Evolutionary conservation across 345 rosid genomes (phyloP), one percentile per base, ranked within the genome.

Genomic region (Boechera stricta): DNA sequence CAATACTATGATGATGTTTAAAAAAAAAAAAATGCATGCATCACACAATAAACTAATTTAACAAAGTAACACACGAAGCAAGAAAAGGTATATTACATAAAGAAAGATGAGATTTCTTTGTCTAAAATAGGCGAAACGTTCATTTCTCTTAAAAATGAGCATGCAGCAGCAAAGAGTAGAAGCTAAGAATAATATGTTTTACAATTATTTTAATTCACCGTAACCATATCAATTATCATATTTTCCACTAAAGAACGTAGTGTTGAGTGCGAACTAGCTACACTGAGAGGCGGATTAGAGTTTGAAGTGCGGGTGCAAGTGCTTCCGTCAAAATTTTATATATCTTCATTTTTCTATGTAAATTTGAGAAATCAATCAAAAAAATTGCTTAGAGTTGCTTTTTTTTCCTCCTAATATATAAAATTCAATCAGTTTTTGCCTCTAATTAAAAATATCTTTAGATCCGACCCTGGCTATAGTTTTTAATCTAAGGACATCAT

Each of bases 101-200:
- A 52, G 82, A 67, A 18, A 82, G 97, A 89, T 90, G 94, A 67
- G 80, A 85, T 78, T 81, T 90, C 96, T 82, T 74, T 90, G 85
- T 94, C 96, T 84, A 15, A 64, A 82, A 83, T 84, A 87, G 93
- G 77, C 90, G 79, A 84, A 59, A 77, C 63, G 94, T 87, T 87
- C 51, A 85, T 83, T 79, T 90, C 96, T 72, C 7, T 21, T 31
- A 24, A 6, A 85, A 69, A 39, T 65, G 36, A 57, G 57, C 64
- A 69, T 57, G 78, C 67, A 75, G 52, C 32, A 72, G 65, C 51
- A 73, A 82, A 66, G 92, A 91, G 97, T 93, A 82, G 83, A 86
- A 86, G 87, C 80, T 87, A 91, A 88, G 98, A 76, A 56, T 91
- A 71, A 76, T 77, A 60, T 64, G 6, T 32, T 60, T 78, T 52